Evolutionary conservation across 106 monocot genomes (phyloP), one percentile per base, ranked within the genome.

Genomic region (Acorus calamus): DNA sequence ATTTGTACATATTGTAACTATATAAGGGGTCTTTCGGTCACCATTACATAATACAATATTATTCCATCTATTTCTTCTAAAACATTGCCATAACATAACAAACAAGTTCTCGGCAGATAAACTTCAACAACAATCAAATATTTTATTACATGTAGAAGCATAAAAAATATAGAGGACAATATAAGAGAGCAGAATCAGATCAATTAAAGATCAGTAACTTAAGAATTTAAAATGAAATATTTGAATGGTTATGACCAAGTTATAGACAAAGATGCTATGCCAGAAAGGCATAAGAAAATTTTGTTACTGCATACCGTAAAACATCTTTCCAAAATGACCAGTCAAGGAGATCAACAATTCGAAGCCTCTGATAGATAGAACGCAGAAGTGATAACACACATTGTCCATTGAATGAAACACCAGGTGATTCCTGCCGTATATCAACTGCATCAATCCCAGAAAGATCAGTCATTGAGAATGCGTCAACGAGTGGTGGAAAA

Each of bases 391-490:
- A 56, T 0, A 74, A 62, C 47, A 80, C 66, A 70, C 14, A 14
- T 42, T 65, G 65, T 46, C 71, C 74, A 59, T 62, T 57, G 42
- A 62, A 44, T 13, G 12, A 52, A 4, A 57, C 8, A 66, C 59
- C 46, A 56, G 66, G 54, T 53, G 80, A 80, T 66, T 53, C 70
- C 50, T 74, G 75, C n/a, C 44, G 13, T 67, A 80, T 57, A 63
- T 80, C 74, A 47, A 80, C 71, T 42, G 61, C 70, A 71, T 71
- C 66, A 67, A 80, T 63, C 4, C 61, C 74, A 44, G 66, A 75
- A 28, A 75, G 66, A 47, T 52, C 42, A 9, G 42, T 58, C 4
- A 42, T 6, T 2, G 62, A 63, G 5, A 80, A 59, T 54, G 63
- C 62, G 52, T 70, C 74, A 48, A 71, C 52, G 9, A 80, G 66